Evolutionary conservation across 2,329 filamentous ascomycete genomes (phyloP).

Genomic region (Ophiostoma himal-ulmi): DNA sequence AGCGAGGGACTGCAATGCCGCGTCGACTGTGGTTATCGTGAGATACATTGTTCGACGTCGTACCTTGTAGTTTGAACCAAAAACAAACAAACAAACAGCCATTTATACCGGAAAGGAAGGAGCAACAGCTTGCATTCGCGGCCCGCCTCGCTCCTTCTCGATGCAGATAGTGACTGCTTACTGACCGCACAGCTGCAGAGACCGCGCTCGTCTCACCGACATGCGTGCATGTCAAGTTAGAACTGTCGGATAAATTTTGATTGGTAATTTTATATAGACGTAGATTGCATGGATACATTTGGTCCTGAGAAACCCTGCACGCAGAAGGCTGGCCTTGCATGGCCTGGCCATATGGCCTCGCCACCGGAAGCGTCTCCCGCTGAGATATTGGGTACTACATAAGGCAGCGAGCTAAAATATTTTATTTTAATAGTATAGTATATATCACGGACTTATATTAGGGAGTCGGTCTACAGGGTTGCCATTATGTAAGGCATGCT

Average conservation of each 20-base stretch:
- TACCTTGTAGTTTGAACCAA: not conserved
- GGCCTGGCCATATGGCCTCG: not conserved
- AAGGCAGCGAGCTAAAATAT: not conserved
- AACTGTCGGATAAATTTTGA: not conserved
- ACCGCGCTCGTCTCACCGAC: not conserved
- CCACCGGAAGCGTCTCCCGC: slow-evolving; percentile 5
- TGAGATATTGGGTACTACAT: not conserved
- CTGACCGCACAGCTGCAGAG: not conserved
- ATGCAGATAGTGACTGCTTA: not conserved
- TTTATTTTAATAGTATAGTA: too few species aligned
- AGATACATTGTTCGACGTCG: not conserved
- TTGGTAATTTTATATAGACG: not conserved
- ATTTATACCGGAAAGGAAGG: not conserved
- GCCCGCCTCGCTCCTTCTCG: not conserved
- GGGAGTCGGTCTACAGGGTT: not conserved
- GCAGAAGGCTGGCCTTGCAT: slow-evolving; percentile 2
- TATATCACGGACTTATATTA: too few species aligned
- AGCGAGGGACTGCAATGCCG: not conserved
- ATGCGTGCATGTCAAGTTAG: not conserved
- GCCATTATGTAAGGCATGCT: not conserved
- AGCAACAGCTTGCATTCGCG: not conserved
- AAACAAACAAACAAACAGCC: not conserved
- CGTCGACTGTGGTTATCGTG: not conserved
- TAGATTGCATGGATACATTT: not conserved
- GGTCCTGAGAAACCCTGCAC: not conserved